phyloP scores from a whole-genome alignment of 306 rosid species.

The Notholithocarpus densiflorus region DNA sequence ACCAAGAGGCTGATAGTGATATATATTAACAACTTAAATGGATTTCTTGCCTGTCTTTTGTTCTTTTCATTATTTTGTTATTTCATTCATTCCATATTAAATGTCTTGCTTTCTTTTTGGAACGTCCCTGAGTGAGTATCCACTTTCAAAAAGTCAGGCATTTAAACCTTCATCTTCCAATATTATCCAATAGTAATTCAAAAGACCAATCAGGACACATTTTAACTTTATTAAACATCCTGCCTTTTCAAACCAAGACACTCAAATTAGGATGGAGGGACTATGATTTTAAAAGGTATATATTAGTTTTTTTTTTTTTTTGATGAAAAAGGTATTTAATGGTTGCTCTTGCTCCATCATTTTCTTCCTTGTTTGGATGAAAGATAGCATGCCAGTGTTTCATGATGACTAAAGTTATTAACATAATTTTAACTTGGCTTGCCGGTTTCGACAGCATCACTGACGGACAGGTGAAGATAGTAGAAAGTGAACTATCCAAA shows the following conservation, averaged over 20 bases:
- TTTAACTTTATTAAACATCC: neutral
- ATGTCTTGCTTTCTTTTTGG: neutral
- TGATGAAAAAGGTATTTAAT: too few species aligned
- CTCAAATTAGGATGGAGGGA: neutral
- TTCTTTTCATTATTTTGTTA: neutral
- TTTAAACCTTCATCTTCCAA: neutral
- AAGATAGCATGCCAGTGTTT: neutral
- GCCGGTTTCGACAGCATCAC: slow-evolving; percentile 56
- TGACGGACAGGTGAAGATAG: slow-evolving; percentile 66
- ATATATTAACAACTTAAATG: neutral
- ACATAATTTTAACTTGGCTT: slow-evolving; percentile 17
- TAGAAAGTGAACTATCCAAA: slow-evolving; percentile 82
- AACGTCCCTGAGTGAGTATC: neutral
- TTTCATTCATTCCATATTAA: neutral
- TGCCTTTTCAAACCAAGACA: neutral
- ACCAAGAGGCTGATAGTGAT: neutral
- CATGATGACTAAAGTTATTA: slow-evolving; percentile 4
- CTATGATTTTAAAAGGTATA: neutral
- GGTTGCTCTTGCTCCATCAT: neutral
- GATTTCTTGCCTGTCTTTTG: neutral
- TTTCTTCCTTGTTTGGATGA: neutral
- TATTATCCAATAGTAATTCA: neutral
- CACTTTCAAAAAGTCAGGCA: neutral
- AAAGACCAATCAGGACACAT: neutral
- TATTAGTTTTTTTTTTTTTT: neutral